Conservation (phyloP, 176 grass and related monocot genomes). For the Stipa capillata region DNA sequence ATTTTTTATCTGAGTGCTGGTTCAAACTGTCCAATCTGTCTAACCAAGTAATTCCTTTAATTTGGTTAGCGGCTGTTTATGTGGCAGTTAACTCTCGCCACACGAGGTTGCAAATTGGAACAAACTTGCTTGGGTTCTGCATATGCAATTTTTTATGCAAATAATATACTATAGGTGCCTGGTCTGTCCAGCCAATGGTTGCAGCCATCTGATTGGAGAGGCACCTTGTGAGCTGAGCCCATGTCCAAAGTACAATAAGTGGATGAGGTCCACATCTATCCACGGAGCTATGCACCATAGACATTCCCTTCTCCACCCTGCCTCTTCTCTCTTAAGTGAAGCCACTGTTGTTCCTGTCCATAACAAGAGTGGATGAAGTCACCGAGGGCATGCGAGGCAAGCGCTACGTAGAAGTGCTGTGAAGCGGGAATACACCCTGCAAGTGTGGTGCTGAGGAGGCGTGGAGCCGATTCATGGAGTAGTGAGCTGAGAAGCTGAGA, state of each 20-base stretch:
- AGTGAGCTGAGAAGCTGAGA: not conserved
- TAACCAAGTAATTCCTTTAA: not conserved
- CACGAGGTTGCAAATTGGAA: not conserved
- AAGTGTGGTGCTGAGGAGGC: not conserved
- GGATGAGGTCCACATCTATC: not conserved
- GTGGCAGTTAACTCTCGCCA: not conserved
- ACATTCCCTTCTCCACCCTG: not conserved
- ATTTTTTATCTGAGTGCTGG: not conserved
- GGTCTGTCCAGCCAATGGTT: not conserved
- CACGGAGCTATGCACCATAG: not conserved
- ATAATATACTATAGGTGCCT: not conserved
- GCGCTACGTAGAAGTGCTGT: not conserved
- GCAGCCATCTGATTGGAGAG: not conserved
- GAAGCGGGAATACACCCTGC: not conserved
- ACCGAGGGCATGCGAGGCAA: not conserved
- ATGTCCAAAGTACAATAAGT: not conserved
- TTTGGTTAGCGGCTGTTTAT: not conserved
- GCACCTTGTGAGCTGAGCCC: not conserved
- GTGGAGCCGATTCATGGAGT: not conserved
- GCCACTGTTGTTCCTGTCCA: not conserved
- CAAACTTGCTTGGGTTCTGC: not conserved
- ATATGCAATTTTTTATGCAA: not conserved
- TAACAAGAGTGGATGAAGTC: not conserved
- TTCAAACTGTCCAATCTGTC: not conserved
- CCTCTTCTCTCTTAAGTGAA: not conserved